phyloP scores from a whole-genome alignment of 2,329 filamentous ascomycete species.

The Ascochyta koolunga region DNA sequence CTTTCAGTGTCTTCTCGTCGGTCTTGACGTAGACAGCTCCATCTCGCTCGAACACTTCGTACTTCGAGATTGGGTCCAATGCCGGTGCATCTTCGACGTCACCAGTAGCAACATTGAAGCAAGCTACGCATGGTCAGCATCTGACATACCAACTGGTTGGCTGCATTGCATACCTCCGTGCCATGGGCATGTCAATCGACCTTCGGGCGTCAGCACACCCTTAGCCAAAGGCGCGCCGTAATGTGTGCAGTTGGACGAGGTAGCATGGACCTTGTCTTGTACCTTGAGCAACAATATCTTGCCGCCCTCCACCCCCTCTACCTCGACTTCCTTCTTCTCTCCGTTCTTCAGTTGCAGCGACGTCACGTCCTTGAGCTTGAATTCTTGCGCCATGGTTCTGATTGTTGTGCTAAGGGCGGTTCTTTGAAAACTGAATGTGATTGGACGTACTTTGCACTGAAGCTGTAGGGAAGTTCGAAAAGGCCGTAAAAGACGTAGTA shows the following conservation, averaged over 20 bases:
- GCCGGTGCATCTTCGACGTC: slow-evolving; percentile 96
- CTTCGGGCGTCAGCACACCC: slow-evolving; percentile 81
- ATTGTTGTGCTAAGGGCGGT: slow-evolving; percentile 35
- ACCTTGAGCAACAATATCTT: slow-evolving; percentile 88
- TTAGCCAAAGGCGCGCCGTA: slow-evolving; percentile 90
- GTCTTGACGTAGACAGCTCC: slow-evolving; percentile 84
- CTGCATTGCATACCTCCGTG: slow-evolving; percentile 74
- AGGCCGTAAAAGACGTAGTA: slow-evolving; percentile 31
- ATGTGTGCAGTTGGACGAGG: slow-evolving; percentile 85
- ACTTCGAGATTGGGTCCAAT: slow-evolving; percentile 82
- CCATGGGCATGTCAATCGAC: slow-evolving; percentile 92
- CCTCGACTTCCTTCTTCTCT: slow-evolving; percentile 86
- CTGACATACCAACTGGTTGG: slow-evolving; percentile 1
- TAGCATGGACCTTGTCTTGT: slow-evolving; percentile 75
- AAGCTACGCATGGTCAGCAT: slow-evolving; percentile 63
- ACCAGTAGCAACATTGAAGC: slow-evolving; percentile 86
- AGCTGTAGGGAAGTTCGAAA: slow-evolving; percentile 29
- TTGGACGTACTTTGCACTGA: slow-evolving; percentile 18
- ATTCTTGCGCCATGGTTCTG: slow-evolving; percentile 54
- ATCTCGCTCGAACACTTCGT: slow-evolving; percentile 79
- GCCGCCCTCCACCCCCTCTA: slow-evolving; percentile 84
- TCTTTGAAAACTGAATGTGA: slow-evolving; percentile 22
- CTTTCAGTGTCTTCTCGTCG: slow-evolving; percentile 78
- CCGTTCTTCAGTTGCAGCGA: slow-evolving; percentile 77
- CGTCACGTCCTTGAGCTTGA: slow-evolving; percentile 74